Evolutionary conservation across 495 filamentous ascomycete genomes (phyloP), one percentile per base, ranked within the genome.

Genomic region (Hypoxylon trugodes): DNA sequence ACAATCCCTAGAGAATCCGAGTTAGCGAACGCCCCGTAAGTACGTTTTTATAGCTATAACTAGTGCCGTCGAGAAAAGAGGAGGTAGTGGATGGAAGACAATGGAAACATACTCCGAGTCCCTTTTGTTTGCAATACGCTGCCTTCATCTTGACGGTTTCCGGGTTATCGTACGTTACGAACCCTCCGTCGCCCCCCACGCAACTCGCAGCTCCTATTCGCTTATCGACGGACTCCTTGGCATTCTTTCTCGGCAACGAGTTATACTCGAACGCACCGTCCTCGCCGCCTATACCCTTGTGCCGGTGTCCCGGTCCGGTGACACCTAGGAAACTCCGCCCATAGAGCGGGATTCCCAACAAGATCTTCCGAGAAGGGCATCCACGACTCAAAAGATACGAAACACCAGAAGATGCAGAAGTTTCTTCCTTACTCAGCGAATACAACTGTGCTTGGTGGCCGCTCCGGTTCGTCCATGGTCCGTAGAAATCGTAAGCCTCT

Each of bases 401-500:
- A 6, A 94, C 86, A 0, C 86, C 83, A 0, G 86, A 85, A 21
- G 89, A 81, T 16, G 85, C 88, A 6, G 90, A 94, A 9, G 83
- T 75, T 18, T 81, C 82, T 30, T 82, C 83, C 32, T 77, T 74
- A 43, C 71, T 73, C 24, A 86, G 83, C 9, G 88, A 79, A 68
- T 87, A 91, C 1, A 96, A 84, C 69, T 94, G 90, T 13, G 91
- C 86, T 32, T 96, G 92, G 73, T 96, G 90, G 12, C 90, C 92
- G 30, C 84, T 84, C 49, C 82, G 77, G 36, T 79, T 71, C 2
- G 84, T 81, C 92, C 92, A 95, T 0, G 89, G 82, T 1, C 92
- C 92, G n/a, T 83, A 84, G 73, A 96, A 96, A 73, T 96, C 92
- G 70, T 96, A 96, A 4, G 90, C 83, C 84, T 89, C 93, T 18